These are phyloP conservation scores for Santalum album DNA, from an alignment of 164 flowering plant species.

Conservation along the genomic window DNA sequence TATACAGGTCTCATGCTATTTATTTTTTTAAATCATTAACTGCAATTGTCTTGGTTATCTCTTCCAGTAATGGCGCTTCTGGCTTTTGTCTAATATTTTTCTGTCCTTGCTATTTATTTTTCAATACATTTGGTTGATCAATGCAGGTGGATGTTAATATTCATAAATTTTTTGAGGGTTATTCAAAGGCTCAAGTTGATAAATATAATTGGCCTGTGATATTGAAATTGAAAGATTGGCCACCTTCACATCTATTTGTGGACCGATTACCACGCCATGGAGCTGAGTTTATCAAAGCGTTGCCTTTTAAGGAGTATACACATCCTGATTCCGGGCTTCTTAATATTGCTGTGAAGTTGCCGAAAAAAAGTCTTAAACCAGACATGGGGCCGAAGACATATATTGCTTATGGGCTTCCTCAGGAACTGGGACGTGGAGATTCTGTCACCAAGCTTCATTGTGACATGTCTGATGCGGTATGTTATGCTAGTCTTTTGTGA, in stretches of 20 bases:
- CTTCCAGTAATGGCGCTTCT: no score
- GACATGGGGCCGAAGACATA: conserved; percentile 72
- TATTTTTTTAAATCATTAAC: no score
- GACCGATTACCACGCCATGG: conserved; percentile 49
- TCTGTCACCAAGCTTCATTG: conserved; percentile 75
- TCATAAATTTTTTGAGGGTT: conserved; percentile 46
- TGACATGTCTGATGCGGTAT: conserved; percentile 79
- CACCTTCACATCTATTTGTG: conserved; percentile 41
- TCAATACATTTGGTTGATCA: no score
- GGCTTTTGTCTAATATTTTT: no score
- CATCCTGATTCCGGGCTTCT: conserved; percentile 38
- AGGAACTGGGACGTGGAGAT: conserved; percentile 63
- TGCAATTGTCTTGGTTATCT: no score
- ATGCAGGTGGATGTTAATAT: conserved; percentile 42
- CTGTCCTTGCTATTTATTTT: no score
- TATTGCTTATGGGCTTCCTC: conserved; percentile 53
- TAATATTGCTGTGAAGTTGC: conserved; percentile 48
- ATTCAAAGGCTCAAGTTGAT: conserved; percentile 24
- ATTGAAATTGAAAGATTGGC: conserved; percentile 71
- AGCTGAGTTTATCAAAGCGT: conserved; percentile 40
- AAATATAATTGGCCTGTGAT: conserved; percentile 34
- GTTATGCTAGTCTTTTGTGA: conserved; percentile 10
- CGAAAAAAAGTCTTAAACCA: conserved; percentile 33
- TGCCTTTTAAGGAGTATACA: conserved; percentile 63
- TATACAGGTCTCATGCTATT: no score